A percentile compares a stretch with the other conserved stretches of the same genome.
phyloP scores from a whole-genome alignment of 2,329 filamentous ascomycete genomes.

The Fusarium sp. region DNA sequence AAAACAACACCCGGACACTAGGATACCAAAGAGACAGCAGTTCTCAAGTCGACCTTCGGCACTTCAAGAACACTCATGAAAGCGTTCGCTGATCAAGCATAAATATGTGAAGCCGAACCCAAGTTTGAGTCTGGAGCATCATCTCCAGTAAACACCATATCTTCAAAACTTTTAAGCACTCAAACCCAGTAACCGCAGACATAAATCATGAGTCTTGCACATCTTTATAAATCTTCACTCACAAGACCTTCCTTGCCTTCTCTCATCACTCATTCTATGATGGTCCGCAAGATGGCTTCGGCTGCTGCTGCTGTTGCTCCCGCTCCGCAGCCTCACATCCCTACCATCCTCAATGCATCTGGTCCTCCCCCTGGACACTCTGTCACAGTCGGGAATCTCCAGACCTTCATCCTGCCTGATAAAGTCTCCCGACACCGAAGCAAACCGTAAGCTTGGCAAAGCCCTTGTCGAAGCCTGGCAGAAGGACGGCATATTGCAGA shows the following conservation, averaged over 20 bases:
- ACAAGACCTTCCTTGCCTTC: neutral
- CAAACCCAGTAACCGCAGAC: neutral
- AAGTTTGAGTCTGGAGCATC: neutral
- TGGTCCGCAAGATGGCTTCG: neutral
- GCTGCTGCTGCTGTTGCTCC: neutral
- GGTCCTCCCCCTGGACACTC: slow-evolving; percentile 43
- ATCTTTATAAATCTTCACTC: neutral
- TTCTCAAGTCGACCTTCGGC: neutral
- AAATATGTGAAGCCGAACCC: neutral
- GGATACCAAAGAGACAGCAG: neutral
- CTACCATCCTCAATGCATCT: neutral
- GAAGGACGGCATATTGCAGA: slow-evolving; percentile 58
- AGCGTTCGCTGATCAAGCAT: neutral
- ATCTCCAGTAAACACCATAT: neutral
- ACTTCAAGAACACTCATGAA: neutral
- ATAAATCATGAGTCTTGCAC: neutral
- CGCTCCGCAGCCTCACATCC: neutral
- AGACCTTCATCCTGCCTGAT: slow-evolving; percentile 55
- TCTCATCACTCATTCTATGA: neutral
- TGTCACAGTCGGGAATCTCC: slow-evolving; percentile 44
- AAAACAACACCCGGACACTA: neutral
- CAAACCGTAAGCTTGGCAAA: slow-evolving; percentile 51
- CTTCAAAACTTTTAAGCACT: neutral
- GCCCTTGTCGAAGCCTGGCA: slow-evolving; percentile 55
- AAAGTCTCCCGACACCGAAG: slow-evolving; percentile 47